These are phyloP conservation scores for Rhexocercosporidium sp. DNA, from an alignment of 2,329 filamentous ascomycete species.

Conservation along the genomic window DNA sequence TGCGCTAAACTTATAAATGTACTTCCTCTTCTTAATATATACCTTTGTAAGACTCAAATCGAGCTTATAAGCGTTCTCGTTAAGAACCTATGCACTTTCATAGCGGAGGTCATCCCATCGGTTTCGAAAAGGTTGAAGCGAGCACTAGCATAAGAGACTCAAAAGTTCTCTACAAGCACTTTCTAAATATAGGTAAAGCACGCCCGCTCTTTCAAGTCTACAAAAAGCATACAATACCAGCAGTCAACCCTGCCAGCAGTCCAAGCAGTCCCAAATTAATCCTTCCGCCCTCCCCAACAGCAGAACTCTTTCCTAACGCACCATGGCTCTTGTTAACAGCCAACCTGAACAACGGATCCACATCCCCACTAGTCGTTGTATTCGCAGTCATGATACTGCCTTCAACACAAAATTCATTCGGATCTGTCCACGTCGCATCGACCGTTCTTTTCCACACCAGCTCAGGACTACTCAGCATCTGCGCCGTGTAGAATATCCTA, in stretches of 20 bases:
- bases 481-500: slow-evolving; percentile 20
- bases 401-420: slow-evolving; percentile 8
- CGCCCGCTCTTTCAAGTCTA: neutral
- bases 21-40: no score
- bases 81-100: no score
- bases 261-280: neutral
- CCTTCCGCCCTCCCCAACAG: neutral
- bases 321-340: neutral
- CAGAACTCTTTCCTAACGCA: neutral
- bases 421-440: slow-evolving; percentile 13
- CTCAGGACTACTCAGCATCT: slow-evolving; percentile 4
- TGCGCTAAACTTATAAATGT: no score
- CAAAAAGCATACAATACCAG: neutral
- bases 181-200: neutral
- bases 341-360: slow-evolving; percentile 2
- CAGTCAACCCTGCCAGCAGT: neutral
- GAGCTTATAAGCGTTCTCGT: no score
- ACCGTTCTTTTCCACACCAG: slow-evolving; percentile 8
- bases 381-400: slow-evolving; percentile 7
- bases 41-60: no score
- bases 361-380: neutral
- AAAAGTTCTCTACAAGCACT: no score
- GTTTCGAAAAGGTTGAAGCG: no score
- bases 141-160: no score
- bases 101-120: no score